Conservation (phyloP, 208 protist genomes). For the Crithidia thermophila region DNA sequence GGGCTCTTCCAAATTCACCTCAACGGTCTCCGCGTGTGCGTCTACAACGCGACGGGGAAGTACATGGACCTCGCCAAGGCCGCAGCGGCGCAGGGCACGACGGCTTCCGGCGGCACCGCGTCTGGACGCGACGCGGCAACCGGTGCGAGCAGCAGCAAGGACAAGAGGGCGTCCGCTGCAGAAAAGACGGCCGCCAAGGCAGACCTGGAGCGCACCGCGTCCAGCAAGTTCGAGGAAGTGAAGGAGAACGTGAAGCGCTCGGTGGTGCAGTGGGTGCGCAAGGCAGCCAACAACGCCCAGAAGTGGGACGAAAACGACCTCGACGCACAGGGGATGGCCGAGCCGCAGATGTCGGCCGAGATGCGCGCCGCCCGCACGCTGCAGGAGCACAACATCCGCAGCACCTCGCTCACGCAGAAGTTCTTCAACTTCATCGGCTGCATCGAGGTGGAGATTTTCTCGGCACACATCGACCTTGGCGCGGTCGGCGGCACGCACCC, state of each 20-base stretch:
- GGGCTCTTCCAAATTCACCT: conserved; percentile 78
- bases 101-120: background rate
- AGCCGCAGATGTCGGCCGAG: conserved; percentile 23
- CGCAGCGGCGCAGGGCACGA: conserved; percentile 5
- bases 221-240: conserved; percentile 5
- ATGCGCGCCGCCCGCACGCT: conserved; percentile 40
- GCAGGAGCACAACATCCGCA: conserved; percentile 50
- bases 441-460: conserved; percentile 79
- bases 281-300: conserved; percentile 16
- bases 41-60: conserved; percentile 88
- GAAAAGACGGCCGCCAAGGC: background rate
- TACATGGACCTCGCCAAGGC: conserved; percentile 56
- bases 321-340: conserved; percentile 24
- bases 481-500: conserved; percentile 55
- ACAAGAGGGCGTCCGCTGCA: background rate
- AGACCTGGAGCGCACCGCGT: too few relatives aligned
- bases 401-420: conserved; percentile 50
- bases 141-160: conserved; percentile 6
- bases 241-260: conserved; percentile 14
- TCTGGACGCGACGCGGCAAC: conserved; percentile 11
- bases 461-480: conserved; percentile 76
- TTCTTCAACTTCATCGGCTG: conserved; percentile 79
- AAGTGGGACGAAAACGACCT: conserved; percentile 19
- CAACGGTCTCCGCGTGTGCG: conserved; percentile 76
- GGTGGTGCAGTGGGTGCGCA: conserved; percentile 14